Evolutionary conservation across 23 red algal species (phyloP).

Genomic region (Gracilariopsis chorda): DNA sequence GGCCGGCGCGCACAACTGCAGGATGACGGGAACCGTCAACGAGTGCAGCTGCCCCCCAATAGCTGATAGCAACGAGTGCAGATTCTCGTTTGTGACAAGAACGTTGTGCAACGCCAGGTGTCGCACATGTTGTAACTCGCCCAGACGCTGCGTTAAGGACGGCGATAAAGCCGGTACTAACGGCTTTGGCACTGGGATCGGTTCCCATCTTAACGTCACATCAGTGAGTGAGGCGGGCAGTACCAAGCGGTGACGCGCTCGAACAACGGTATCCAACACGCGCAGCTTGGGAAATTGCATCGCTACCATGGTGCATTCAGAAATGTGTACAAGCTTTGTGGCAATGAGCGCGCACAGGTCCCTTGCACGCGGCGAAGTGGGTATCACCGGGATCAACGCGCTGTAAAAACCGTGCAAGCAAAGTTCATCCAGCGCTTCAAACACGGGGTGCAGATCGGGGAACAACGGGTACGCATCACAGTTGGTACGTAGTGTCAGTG

Average conservation of each 20-base stretch:
- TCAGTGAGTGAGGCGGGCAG: background rate
- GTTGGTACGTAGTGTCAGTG: background rate
- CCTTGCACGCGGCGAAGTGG: no score
- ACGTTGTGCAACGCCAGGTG: background rate
- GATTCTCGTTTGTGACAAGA: background rate
- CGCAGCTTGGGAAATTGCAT: background rate
- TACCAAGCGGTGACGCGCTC: background rate
- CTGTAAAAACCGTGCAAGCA: constrained; percentile 1
- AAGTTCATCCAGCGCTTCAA: background rate
- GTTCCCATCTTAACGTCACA: background rate
- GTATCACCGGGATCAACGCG: no score
- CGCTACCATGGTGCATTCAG: no score
- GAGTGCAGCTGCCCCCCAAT: background rate
- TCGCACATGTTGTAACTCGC: background rate
- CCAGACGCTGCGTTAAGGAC: background rate
- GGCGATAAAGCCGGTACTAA: background rate
- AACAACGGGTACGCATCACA: background rate
- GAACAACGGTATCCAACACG: background rate
- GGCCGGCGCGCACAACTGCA: background rate
- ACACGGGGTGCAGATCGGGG: background rate
- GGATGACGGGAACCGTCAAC: background rate
- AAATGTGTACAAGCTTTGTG: no score
- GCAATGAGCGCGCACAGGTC: no score
- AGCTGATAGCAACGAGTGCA: background rate
- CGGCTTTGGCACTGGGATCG: background rate